phyloP scores from a whole-genome alignment of 495 filamentous ascomycete genomes.

The Penicilliopsis zonata region DNA sequence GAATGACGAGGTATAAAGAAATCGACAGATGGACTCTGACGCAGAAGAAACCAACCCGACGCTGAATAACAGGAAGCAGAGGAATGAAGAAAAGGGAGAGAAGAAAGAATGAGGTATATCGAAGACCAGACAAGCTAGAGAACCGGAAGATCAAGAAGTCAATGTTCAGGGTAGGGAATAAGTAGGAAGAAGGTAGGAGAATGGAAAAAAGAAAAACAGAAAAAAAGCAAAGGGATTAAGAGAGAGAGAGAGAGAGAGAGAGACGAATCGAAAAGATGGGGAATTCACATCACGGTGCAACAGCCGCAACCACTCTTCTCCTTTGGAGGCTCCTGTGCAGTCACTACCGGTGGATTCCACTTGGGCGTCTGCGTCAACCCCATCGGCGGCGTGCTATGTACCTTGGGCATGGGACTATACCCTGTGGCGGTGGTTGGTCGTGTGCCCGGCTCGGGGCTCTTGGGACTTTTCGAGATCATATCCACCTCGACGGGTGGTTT shows the following conservation, averaged over 20 bases:
- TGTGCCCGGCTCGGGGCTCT: slow-evolving; percentile 19
- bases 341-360: slow-evolving; percentile 27
- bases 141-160: not conserved
- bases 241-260: slow-evolving; percentile 9
- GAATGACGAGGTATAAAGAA: too few species aligned
- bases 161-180: slow-evolving; percentile 1
- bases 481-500: not conserved
- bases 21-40: too few species aligned
- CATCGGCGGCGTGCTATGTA: slow-evolving; percentile 28
- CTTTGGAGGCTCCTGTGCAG: slow-evolving; percentile 21
- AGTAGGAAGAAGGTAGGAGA: slow-evolving; percentile 1
- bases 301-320: slow-evolving; percentile 38
- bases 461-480: slow-evolving; percentile 5
- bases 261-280: slow-evolving; percentile 9
- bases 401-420: slow-evolving; percentile 45
- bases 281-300: slow-evolving; percentile 39
- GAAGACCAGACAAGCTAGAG: not conserved
- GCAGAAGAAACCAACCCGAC: too few species aligned
- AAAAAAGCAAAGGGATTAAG: slow-evolving; percentile 7
- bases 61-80: slow-evolving; percentile 7
- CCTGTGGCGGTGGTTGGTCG: slow-evolving; percentile 27
- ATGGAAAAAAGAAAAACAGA: slow-evolving; percentile 2
- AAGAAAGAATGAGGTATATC: not conserved
- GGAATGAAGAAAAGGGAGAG: not conserved
- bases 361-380: slow-evolving; percentile 20